Base-by-base conservation (phyloP, 2,329 filamentous ascomycete species). In the Ampelomyces quisqualis region DNA sequence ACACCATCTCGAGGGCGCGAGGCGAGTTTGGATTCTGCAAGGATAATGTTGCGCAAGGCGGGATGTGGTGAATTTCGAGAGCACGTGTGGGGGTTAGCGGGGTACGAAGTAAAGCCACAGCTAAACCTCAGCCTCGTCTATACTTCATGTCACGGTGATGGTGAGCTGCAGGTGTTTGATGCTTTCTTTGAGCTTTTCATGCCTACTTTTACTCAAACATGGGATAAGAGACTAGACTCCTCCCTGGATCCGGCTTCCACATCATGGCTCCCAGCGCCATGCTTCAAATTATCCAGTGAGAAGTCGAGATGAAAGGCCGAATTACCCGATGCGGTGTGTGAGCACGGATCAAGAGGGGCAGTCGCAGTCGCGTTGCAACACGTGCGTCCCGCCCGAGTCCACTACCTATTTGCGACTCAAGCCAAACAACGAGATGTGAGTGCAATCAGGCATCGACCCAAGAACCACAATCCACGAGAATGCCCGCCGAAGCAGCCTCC, bases 1-100 rank as follows among this genome's bases (percentile, higher is more conserved):
- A 95, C 32, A 98, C 93, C 93, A 98, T 94, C 2, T 54, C 54
- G 47, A 26, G 11, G 27, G n/a, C n/a, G n/a, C n/a, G n/a, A n/a
- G n/a, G n/a, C n/a, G n/a, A n/a, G n/a, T n/a, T n/a, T n/a, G n/a
- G 18, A 20, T 23, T 26, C 17, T 20, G 28, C 34, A 39, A 22
- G 31, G 44, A 34, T 20, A 11, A 4, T 7, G 35, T 33, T 31
- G 38, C 28, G 35, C n/a, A 32, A 35, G 15, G 38, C 40, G 50
- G 27, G 40, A 32, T 29, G 38, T 32, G 37, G 49, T 60, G 55
- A 62, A 57, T 47, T 56, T 60, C 37, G 35, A 39, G 37, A 34
- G 50, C 57, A 58, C 55, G 52, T 61, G 57, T 50, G 57, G 59
- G 58, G 53, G 52, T 42, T 58, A 53, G 55, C 49, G 56, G 58